These are phyloP conservation scores for Pouteria campechiana DNA, from an alignment of 179 eudicot genomes.

Conservation along the genomic window DNA sequence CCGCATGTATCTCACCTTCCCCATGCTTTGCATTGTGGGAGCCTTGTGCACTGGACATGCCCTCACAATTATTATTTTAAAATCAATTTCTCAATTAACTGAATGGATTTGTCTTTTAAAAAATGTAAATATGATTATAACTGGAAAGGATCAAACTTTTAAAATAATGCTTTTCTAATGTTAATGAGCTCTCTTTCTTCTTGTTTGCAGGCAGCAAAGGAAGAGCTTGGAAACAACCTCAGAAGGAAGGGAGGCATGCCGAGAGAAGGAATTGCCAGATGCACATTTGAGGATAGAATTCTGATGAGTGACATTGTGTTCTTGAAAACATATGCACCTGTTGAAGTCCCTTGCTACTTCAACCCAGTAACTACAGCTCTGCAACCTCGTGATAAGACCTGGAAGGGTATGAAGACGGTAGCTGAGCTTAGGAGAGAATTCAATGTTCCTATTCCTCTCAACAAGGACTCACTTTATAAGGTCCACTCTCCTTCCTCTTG, in stretches of 20 bases:
- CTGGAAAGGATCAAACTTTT: too few relatives aligned
- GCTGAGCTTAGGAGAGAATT: constrained; percentile 62
- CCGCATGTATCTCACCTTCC: too few relatives aligned
- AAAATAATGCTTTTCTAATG: not conserved
- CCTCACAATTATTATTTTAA: too few relatives aligned
- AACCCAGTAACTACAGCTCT: constrained; percentile 88
- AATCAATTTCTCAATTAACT: too few relatives aligned
- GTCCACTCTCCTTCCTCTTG: too few relatives aligned
- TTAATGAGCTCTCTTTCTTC: not conserved
- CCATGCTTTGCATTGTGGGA: too few relatives aligned
- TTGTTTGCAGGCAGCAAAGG: constrained; percentile 77
- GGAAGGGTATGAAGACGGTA: constrained; percentile 94
- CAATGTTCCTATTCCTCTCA: constrained; percentile 57
- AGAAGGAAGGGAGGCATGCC: constrained; percentile 42
- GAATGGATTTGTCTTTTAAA: too few relatives aligned
- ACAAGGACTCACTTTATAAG: constrained; percentile 87
- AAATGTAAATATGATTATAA: too few relatives aligned
- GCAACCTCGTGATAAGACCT: constrained; percentile 65
- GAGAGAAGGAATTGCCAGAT: constrained; percentile 87
- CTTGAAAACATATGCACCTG: constrained; percentile 84
- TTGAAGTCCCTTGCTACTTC: constrained; percentile 70
- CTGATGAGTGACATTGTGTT: constrained; percentile 88
- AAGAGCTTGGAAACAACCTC: constrained; percentile 56
- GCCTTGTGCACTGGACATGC: too few relatives aligned
- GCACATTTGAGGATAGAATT: constrained; percentile 97